Evolutionary conservation across 1,139 yeast species (phyloP), one percentile per base, ranked within the genome.

Genomic region (Hemisphaericaspora xylofermentans): DNA sequence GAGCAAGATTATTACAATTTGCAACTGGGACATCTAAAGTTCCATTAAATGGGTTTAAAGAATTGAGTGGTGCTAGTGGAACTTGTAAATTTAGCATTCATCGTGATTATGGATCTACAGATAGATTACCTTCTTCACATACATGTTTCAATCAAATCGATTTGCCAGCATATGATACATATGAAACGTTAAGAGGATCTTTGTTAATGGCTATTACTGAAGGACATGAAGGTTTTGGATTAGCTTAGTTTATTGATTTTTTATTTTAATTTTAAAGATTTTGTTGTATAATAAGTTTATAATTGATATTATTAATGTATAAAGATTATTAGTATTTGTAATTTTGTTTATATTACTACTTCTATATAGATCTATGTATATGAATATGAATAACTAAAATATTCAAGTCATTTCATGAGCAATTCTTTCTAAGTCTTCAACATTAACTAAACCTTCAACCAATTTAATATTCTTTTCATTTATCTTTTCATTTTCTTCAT

Each of bases 1-100:
- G 96, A 41, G 99, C 98, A 15, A 89, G 91, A 57, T 67, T 94
- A 49, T 68, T 94, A 45, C 99, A 94, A 58, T 94, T 93, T 71
- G 94, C 95, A 2, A 94, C 99, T 0, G 99, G 99, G 47, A 93
- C 99, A 0, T 84, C 95, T 43, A 91, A 93, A 63, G 98, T 94
- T 7, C 98, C 99, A 19, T 71, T 91, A 51, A 87, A 87, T 58
- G 99, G 98, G 2, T 94, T 94, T 60, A 84, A 87, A 54, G 95
- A 85, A 52, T 73, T 94, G 47, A 84, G 88, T 49, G 97, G 98
- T 25, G 88, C 93, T 51, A 81, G 83, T 58, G 97, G 97, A 3
- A 74, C 83, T 3, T 82, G 93, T 40, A 88, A 88, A 57, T 94
- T 94, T 64, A 83, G 88, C 47, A 87, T 94, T 47, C 97, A 89